These are phyloP conservation scores for Bisporella sp. DNA, from an alignment of 2,329 filamentous ascomycete species.

Conservation along the genomic window DNA sequence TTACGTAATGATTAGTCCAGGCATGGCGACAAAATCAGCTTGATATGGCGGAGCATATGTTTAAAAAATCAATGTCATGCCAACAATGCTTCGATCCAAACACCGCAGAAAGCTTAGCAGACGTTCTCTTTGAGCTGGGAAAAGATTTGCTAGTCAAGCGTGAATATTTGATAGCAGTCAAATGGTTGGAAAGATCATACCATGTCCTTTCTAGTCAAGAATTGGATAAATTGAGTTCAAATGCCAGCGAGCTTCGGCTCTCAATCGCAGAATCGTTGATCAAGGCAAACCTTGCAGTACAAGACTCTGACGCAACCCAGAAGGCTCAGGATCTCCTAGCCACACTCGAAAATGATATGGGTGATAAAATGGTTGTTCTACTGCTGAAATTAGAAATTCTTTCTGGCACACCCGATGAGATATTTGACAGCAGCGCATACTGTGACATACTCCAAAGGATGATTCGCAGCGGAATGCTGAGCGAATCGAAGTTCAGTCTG, in stretches of 20 bases:
- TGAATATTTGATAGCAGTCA: slow-evolving; percentile 48
- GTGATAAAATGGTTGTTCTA: slow-evolving; percentile 56
- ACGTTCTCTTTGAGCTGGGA: slow-evolving; percentile 68
- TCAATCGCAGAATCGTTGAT: slow-evolving; percentile 60
- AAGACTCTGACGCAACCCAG: slow-evolving; percentile 36
- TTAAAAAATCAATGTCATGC: slow-evolving; percentile 46
- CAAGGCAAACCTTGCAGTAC: slow-evolving; percentile 43
- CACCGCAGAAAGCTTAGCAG: slow-evolving; percentile 54
- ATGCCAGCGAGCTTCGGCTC: slow-evolving; percentile 57
- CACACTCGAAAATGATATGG: slow-evolving; percentile 55
- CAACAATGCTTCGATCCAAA: slow-evolving; percentile 36
- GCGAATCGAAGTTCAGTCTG: slow-evolving; percentile 56
- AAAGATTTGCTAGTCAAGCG: slow-evolving; percentile 45
- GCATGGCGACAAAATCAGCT: slow-evolving; percentile 67
- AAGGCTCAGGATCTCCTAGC: slow-evolving; percentile 52
- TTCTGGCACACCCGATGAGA: slow-evolving; percentile 37
- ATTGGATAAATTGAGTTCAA: slow-evolving; percentile 47
- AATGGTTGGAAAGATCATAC: slow-evolving; percentile 69
- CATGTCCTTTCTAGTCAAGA: slow-evolving; percentile 49
- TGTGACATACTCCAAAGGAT: slow-evolving; percentile 51
- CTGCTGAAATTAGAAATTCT: slow-evolving; percentile 65
- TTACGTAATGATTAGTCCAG: slow-evolving; percentile 34
- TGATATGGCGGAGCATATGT: slow-evolving; percentile 75
- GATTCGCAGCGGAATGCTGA: slow-evolving; percentile 51
- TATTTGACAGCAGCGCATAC: slow-evolving; percentile 43